Evolutionary conservation across 2,329 filamentous ascomycete species (phyloP).

Genomic region (Fusarium praegraminearum): DNA sequence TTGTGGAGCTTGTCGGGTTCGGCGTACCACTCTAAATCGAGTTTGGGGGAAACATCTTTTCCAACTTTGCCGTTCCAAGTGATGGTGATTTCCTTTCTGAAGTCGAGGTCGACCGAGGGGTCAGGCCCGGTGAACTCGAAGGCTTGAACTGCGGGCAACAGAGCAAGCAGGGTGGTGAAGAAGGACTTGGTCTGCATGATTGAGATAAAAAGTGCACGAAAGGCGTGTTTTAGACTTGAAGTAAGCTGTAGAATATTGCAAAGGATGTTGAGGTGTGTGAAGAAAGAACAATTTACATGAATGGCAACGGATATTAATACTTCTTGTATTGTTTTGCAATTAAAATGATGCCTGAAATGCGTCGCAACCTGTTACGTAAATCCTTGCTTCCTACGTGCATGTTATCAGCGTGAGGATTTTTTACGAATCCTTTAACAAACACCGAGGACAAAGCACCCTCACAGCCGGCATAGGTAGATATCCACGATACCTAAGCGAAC

Average conservation of each 20-base stretch:
- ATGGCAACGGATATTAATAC: background rate
- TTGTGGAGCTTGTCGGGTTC: background rate
- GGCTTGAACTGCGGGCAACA: background rate
- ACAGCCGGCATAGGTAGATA: background rate
- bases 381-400: background rate
- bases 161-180: background rate
- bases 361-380: background rate
- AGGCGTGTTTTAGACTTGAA: background rate
- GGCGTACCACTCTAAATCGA: background rate
- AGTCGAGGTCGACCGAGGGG: slow-evolving; percentile 1
- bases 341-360: background rate
- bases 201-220: background rate
- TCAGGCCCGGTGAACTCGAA: slow-evolving; percentile 11
- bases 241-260: background rate
- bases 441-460: background rate
- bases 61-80: slow-evolving; percentile 3
- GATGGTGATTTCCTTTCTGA: slow-evolving; percentile 1
- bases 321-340: background rate
- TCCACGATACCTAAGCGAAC: background rate
- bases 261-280: background rate
- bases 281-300: background rate
- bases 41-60: background rate
- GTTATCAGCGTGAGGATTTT: background rate
- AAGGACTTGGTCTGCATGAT: slow-evolving; percentile 2
- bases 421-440: background rate